Evolutionary conservation across 2,329 filamentous ascomycete genomes (phyloP).

Genomic region (Cordyceps farinosa): DNA sequence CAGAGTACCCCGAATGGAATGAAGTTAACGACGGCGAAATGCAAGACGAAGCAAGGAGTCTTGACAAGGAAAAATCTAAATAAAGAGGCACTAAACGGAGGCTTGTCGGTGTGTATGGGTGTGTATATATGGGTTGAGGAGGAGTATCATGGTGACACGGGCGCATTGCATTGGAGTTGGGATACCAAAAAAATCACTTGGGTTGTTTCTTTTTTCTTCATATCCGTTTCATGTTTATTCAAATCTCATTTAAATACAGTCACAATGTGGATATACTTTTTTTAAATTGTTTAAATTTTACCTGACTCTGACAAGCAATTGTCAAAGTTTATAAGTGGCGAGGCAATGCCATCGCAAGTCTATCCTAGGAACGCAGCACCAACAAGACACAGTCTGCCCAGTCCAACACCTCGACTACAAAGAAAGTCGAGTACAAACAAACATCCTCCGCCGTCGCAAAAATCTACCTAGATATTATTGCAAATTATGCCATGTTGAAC

Average conservation of each 20-base stretch:
- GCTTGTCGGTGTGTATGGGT: neutral
- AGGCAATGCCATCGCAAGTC: neutral
- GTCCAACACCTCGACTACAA: neutral
- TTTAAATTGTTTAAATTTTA: neutral
- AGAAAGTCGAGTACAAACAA: neutral
- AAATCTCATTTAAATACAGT: neutral
- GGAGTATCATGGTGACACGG: neutral
- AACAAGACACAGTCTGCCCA: neutral
- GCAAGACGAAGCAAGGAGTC: neutral
- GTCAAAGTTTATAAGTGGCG: slow-evolving; percentile 6
- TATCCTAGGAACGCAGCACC: slow-evolving; percentile 11
- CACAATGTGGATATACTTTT: neutral
- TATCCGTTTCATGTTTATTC: neutral
- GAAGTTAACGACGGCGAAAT: neutral
- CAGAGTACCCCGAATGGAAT: neutral
- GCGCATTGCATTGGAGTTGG: slow-evolving; percentile 10
- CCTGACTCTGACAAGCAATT: neutral
- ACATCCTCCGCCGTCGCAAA: neutral
- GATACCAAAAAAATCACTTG: slow-evolving; percentile 2
- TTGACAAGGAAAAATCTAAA: neutral
- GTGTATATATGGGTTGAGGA: neutral
- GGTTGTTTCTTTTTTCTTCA: neutral
- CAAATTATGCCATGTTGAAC: neutral
- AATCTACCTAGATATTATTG: neutral
- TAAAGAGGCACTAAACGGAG: too few relatives aligned